Percentiles rank a stretch among this genome's conserved stretches.
These are phyloP conservation scores for Hibiscus trionum DNA, from an alignment of 345 rosid species.

Conservation along the genomic window DNA sequence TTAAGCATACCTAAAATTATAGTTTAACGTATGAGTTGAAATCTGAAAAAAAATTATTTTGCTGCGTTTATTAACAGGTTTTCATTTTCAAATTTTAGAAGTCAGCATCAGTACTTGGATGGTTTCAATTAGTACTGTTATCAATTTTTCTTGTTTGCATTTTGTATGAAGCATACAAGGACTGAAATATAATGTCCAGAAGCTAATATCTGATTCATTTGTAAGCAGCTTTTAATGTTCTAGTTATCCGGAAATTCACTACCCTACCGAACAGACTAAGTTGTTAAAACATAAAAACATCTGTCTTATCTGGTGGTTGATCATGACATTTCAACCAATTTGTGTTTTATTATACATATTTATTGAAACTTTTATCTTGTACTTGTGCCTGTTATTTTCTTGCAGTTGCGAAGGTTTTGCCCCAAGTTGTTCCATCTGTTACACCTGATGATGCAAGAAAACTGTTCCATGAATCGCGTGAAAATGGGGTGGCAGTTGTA, in stretches of 20 bases:
- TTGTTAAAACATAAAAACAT: not conserved
- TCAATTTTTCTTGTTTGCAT: too few relatives aligned
- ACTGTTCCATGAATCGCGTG: constrained; percentile 21
- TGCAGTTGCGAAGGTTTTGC: constrained; percentile 25
- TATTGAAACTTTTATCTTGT: not conserved
- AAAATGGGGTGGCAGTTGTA: constrained; percentile 24
- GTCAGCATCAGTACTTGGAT: too few relatives aligned
- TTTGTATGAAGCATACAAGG: not conserved
- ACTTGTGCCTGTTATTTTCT: not conserved
- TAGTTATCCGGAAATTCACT: not conserved
- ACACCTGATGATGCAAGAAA: constrained; percentile 27
- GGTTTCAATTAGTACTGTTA: too few relatives aligned
- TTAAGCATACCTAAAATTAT: not conserved
- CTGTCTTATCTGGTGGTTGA: not conserved
- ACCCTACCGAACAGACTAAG: not conserved
- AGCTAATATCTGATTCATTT: not conserved
- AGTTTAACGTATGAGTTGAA: not conserved
- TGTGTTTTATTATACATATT: not conserved
- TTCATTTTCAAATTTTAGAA: too few relatives aligned
- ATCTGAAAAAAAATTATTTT: too few relatives aligned
- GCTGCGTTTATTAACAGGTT: too few relatives aligned
- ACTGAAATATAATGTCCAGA: not conserved
- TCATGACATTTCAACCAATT: not conserved
- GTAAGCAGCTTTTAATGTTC: not conserved
- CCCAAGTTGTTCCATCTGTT: constrained; percentile 27